Evolutionary conservation across 73 alveolate genomes (phyloP).

Genomic region (Diophrys sp.): DNA sequence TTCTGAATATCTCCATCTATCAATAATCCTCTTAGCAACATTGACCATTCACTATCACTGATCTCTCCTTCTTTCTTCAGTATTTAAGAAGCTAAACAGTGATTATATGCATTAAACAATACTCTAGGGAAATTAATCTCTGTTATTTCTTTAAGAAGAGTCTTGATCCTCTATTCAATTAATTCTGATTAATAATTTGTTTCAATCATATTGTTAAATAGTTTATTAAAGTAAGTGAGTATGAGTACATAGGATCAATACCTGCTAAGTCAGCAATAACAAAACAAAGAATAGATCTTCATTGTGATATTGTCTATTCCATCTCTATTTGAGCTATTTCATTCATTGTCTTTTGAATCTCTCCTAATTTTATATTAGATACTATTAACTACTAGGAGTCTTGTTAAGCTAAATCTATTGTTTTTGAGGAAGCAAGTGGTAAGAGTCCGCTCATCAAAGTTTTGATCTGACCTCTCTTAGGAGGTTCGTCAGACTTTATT

Average conservation of each 20-base stretch:
- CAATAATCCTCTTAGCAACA: slow-evolving; percentile 91
- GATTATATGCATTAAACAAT: slow-evolving; percentile 91
- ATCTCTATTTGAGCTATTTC: slow-evolving; percentile 87
- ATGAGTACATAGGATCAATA: slow-evolving; percentile 97
- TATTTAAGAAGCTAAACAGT: slow-evolving; percentile 86
- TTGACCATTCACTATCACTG: slow-evolving; percentile 82
- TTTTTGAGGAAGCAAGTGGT: too few relatives aligned
- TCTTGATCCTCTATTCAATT: slow-evolving; percentile 69
- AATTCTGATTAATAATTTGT: slow-evolving; percentile 64
- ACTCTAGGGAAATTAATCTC: slow-evolving; percentile 94
- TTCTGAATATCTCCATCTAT: slow-evolving; percentile 66
- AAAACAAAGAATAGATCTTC: slow-evolving; percentile 90
- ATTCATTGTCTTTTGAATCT: slow-evolving; percentile 74
- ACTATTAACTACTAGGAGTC: slow-evolving; percentile 80
- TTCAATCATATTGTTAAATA: slow-evolving; percentile 77
- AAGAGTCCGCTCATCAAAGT: too few relatives aligned
- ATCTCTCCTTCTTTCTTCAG: slow-evolving; percentile 62
- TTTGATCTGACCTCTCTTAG: too few relatives aligned
- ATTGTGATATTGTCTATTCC: slow-evolving; percentile 80
- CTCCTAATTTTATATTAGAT: slow-evolving; percentile 77
- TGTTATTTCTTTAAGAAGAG: slow-evolving; percentile 80
- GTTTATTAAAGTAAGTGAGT: slow-evolving; percentile 88
- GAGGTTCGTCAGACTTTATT: too few relatives aligned
- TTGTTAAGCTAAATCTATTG: too few relatives aligned
- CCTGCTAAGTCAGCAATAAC: slow-evolving; percentile 92